Evolutionary conservation across 257 asterid genomes (phyloP).

Genomic region (Capsicum baccatum): DNA sequence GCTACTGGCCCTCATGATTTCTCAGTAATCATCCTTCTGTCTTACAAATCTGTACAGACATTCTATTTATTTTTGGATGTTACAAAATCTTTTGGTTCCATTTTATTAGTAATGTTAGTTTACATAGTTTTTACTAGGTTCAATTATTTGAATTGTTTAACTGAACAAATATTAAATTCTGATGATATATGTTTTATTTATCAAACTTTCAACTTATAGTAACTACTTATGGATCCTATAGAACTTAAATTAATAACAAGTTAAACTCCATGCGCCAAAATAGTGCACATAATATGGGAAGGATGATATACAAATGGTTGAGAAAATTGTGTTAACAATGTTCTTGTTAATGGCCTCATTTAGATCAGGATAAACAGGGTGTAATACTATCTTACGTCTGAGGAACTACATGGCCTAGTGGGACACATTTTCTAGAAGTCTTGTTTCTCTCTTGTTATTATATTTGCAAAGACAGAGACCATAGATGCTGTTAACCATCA

Average conservation of each 20-base stretch:
- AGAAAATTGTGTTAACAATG: neutral
- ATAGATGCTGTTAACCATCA: neutral
- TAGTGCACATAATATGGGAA: neutral
- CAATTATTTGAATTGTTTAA: neutral
- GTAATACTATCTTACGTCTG: neutral
- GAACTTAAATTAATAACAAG: neutral
- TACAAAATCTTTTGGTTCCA: neutral
- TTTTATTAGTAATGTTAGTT: neutral
- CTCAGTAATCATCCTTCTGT: neutral
- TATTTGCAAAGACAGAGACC: neutral
- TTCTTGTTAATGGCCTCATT: neutral
- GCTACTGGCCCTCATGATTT: neutral
- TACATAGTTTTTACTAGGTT: neutral
- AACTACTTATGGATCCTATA: neutral
- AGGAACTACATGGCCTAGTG: neutral
- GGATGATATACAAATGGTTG: neutral
- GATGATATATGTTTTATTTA: neutral
- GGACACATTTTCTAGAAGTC: neutral
- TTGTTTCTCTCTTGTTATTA: neutral
- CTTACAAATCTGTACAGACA: neutral
- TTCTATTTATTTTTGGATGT: neutral
- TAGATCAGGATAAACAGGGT: neutral
- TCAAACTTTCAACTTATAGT: neutral
- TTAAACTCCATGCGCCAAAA: neutral
- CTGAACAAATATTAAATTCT: slow-evolving; percentile 7